Base-by-base conservation (phyloP, 1,139 yeast species). In the Protomyces pachydermus region DNA sequence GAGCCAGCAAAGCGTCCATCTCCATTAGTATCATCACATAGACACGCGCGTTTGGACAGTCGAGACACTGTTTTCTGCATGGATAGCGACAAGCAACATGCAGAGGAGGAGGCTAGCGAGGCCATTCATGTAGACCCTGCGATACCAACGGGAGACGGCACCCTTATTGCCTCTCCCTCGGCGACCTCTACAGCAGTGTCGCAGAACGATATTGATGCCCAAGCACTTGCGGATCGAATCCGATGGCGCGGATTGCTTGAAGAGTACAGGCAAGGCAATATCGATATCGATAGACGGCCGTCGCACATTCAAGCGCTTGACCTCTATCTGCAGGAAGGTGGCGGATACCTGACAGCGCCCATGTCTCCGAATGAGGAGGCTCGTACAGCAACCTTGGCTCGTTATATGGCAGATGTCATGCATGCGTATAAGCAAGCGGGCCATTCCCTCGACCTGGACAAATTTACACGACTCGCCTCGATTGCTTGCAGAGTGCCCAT, bases 281-380 rank as follows among this genome's bases (percentile, higher is more conserved):
- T 57, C 48, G 50, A 57, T 16, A 10, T 28, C 12, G 35, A 32
- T 2, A 8, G 34, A 14, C 38, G 46, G 14, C 61, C 50, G 10
- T 34, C 25, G 10, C 18, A 38, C 18, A 34, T 46, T 3, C 20
- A 34, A 16, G 42, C 14, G 2, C 39, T 57, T 16, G 61, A 57
- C 16, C 20, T 37, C n/a, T 57, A 57, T 16, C 50, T 57, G 8
- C n/a, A 38, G 20, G 61, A 57, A 16, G 25, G 38, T 8, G 61
- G 61, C n/a, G 61, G 61, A 5, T 57, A 45, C 55, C 55, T 57
- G 25, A 20, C 61, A 10, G 55, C 61, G 25, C 55, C 61, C 3
- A n/a, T n/a, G 20, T 37, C 48, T 4, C 50, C 18, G n/a, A 45
- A 57, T 37, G 61, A 57, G 14, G 37, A 37, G 8, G 55, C 38